phyloP scores from a whole-genome alignment of 225 moss, liverwort and hornwort species.

The Pleurozium schreberi region DNA sequence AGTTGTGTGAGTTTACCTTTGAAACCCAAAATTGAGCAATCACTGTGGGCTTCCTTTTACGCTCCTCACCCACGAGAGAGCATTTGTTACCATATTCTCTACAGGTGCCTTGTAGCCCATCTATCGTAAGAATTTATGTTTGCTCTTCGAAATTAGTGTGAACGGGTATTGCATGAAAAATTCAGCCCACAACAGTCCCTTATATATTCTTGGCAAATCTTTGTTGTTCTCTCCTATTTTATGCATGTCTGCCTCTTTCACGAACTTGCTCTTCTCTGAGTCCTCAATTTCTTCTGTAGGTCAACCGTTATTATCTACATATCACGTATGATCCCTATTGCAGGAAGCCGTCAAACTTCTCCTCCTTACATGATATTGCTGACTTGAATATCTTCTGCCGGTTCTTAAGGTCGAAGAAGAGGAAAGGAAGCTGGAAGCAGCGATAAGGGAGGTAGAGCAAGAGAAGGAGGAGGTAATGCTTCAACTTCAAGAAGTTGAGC shows the following conservation, averaged over 20 bases:
- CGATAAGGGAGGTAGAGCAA: conserved; percentile 58
- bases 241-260: background rate
- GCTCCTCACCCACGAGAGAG: background rate
- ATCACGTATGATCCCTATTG: background rate
- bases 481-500: conserved; percentile 66
- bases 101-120: background rate
- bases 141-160: background rate
- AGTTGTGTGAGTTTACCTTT: background rate
- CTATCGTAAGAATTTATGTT: background rate
- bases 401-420: conserved; percentile 70
- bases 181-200: background rate
- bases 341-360: background rate
- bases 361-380: background rate
- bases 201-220: background rate
- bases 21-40: background rate
- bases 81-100: background rate
- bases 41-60: background rate
- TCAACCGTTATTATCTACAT: background rate
- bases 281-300: background rate
- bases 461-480: conserved; percentile 68
- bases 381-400: background rate
- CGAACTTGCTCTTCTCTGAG: background rate
- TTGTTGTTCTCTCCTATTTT: background rate
- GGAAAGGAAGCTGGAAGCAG: conserved; percentile 70
- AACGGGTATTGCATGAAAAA: background rate